Base-by-base conservation (phyloP, 768 basidiomycete genomes). In the Suillus spraguei region DNA sequence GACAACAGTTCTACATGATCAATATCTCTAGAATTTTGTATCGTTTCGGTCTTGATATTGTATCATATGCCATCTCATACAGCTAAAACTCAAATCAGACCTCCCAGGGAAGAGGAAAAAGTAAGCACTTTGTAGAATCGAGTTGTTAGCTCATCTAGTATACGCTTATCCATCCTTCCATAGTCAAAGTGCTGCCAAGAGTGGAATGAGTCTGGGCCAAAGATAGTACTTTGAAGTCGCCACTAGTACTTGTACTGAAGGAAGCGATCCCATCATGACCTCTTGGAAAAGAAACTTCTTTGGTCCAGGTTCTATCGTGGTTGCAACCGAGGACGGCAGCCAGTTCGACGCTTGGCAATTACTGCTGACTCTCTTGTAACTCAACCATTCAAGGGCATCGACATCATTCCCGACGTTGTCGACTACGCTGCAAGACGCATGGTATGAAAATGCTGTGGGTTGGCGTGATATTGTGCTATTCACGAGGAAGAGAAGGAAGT, bases 401-500 rank as follows among this genome's bases (percentile, higher is more conserved):
- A 91, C 67, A 94, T 93, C 35, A 83, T 95, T 0, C 85, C 86
- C 67, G 95, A 99, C 76, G 75, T 98, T 61, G 73, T 97, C 53
- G 73, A 81, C 5, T 90, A 94, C 68, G 84, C 88, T 13, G 89
- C 89, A 0, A 85, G 89, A 20, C 85, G 0, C 89, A 94, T 68
- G 91, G 91, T 4, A 80, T 81, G 3, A 87, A 90, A 68, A 91
- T 5, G 94, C 92, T 0, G 73, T 93, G 8, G 97, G 95, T 0
- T 90, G 87, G 82, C 81, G 97, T 39, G 91, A 93, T 61, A 69
- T 95, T 39, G 71, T 92, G 72, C 80, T 7, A 79, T 88, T 28
- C 81, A 94, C 71, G 87, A 93, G 69, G 97, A 98, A 77, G 89
- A 88, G 74, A 98, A 97, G 80, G 87, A 94, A 70, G 85, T 98